These are phyloP conservation scores for Suillus cothurnatus DNA, from an alignment of 768 basidiomycete genomes.

Conservation along the genomic window DNA sequence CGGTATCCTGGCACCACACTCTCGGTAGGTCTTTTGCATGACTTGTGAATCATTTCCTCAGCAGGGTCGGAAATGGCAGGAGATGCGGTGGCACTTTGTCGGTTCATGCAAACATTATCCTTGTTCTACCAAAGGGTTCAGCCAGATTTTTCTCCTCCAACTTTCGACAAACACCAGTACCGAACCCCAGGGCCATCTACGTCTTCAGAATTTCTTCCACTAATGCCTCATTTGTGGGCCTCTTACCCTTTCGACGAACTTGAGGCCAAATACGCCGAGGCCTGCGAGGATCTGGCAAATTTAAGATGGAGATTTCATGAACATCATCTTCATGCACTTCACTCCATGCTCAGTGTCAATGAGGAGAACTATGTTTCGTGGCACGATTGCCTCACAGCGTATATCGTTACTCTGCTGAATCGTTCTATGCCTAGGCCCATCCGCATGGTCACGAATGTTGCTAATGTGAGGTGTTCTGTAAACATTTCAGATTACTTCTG, in stretches of 20 bases:
- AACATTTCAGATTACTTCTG: background rate
- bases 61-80: constrained; percentile 20
- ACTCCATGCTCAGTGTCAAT: constrained; percentile 12
- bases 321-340: constrained; percentile 18
- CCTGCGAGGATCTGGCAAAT: constrained; percentile 14
- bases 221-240: constrained; percentile 28
- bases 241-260: constrained; percentile 23
- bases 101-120: constrained; percentile 34
- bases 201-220: constrained; percentile 17
- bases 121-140: constrained; percentile 29
- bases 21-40: constrained; percentile 25
- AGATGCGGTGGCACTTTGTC: constrained; percentile 29
- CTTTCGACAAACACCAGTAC: constrained; percentile 28
- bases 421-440: constrained; percentile 16
- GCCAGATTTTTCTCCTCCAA: constrained; percentile 18
- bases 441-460: constrained; percentile 27
- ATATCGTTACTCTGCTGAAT: constrained; percentile 27
- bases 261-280: constrained; percentile 15
- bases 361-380: constrained; percentile 16
- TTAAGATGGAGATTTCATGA: constrained; percentile 20
- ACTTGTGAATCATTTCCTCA: background rate
- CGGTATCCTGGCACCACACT: constrained; percentile 37
- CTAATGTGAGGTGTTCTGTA: constrained; percentile 25
- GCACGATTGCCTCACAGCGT: constrained; percentile 36
- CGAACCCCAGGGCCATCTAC: constrained; percentile 17